These are phyloP conservation scores for Plasmodium berghei DNA, from an alignment of 169 alveolate species.

Conservation along the genomic window DNA sequence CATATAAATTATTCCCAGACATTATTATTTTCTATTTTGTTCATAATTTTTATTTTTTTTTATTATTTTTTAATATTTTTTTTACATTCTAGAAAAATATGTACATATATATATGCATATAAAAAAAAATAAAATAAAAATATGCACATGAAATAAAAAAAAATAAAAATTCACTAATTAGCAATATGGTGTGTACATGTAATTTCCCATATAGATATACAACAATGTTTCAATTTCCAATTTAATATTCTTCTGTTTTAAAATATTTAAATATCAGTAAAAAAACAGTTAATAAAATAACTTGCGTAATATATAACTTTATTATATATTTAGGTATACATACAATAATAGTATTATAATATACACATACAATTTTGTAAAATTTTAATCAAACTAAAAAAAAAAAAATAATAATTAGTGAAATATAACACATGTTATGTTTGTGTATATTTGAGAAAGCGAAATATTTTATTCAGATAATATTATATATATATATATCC, in stretches of 20 bases:
- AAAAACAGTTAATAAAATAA: background rate
- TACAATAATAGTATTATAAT: background rate
- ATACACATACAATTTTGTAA: background rate
- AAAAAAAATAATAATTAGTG: background rate
- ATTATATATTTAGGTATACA: background rate
- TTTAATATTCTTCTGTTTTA: constrained; percentile 15
- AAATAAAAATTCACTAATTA: constrained; percentile 22
- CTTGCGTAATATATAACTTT: constrained; percentile 1
- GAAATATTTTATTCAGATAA: background rate
- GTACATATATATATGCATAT: background rate
- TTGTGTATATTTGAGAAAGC: background rate
- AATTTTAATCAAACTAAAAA: background rate
- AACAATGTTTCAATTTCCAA: constrained; percentile 19
- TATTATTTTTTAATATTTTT: background rate
- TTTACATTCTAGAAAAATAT: constrained; percentile 3
- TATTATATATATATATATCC: background rate
- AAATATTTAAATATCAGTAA: background rate
- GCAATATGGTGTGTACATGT: constrained; percentile 59
- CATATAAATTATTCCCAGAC: background rate
- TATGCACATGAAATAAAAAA: constrained; percentile 6
- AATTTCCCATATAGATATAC: constrained; percentile 26
- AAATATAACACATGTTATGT: background rate
- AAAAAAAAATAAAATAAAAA: constrained; percentile 25
- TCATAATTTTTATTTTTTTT: constrained; percentile 4
- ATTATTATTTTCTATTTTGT: background rate